A percentile compares a stretch with the other conserved stretches of the same genome.
Conservation (phyloP, 1,284 basidiomycete genomes). For the Ceratobasidium sp. region DNA sequence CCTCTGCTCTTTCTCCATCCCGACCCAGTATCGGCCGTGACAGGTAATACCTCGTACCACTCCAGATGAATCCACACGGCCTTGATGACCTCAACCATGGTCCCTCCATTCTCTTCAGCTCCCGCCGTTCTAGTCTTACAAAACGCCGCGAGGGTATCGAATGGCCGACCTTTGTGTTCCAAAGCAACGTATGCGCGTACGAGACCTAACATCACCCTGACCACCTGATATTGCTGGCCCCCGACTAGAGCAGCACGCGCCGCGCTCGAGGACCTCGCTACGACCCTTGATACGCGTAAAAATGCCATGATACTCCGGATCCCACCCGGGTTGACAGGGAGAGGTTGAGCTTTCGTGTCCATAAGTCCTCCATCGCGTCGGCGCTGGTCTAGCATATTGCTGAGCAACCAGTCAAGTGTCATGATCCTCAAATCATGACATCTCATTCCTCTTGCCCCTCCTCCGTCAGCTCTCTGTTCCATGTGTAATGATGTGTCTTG, state of each 20-base stretch:
- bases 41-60: constrained; percentile 77
- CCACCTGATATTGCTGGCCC: constrained; percentile 82
- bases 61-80: constrained; percentile 88
- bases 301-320: not conserved
- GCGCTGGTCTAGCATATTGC: constrained; percentile 41
- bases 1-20: constrained; percentile 40
- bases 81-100: constrained; percentile 76
- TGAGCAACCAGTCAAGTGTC: constrained; percentile 59
- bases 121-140: constrained; percentile 76
- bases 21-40: constrained; percentile 20
- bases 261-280: constrained; percentile 71
- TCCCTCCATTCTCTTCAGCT: constrained; percentile 59
- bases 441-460: too few relatives aligned
- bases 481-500: too few relatives aligned
- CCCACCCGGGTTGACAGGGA: not conserved
- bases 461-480: too few relatives aligned
- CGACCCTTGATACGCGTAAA: not conserved
- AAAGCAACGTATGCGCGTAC: constrained; percentile 85
- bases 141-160: constrained; percentile 88
- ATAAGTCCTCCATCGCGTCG: not conserved
- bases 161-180: constrained; percentile 89
- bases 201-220: constrained; percentile 82
- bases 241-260: constrained; percentile 84
- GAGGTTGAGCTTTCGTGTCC: constrained; percentile 3
- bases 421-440: too few relatives aligned